Evolutionary conservation across 2,329 filamentous ascomycete species (phyloP), one percentile per base, ranked within the genome.

Genomic region (Cercospora canescens): DNA sequence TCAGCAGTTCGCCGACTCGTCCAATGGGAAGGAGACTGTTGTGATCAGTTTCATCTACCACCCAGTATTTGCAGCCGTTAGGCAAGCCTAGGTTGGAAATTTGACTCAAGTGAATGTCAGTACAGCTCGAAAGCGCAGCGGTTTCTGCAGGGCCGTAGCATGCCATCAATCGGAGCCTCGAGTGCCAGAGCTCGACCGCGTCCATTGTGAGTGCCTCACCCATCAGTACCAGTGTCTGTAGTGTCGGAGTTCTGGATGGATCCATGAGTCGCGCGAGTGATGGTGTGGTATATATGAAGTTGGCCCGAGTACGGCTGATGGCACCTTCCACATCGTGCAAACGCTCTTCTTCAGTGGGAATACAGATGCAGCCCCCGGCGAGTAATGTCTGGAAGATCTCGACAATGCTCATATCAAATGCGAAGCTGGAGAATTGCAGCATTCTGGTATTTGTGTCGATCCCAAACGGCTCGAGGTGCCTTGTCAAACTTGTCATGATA

Each of bases 321-420:
- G 45, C 21, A 26, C 45, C 12, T 21, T 50, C 45, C 21, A 50
- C 18, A 7, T 50, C 45, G 21, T 50, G 11, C 45, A 50, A 14
- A 14, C 62, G 21, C 63, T 60, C 57, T 2, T 32, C 21, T 21
- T 85, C 35, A n/a, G 21, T 66, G 30, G 48, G 71, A 62, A 58
- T 12, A 34, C 48, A 72, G 35, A 63, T 66, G 58, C 48, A 62
- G 56, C 56, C 66, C 64, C 71, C 59, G 63, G 39, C 50, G 60
- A 62, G 48, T n/a, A 72, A 54, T 3, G 65, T 55, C 4, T n/a
- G n/a, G 30, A 56, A 60, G 30, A 64, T 57, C 14, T 64, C 62
- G 3, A 18, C 14, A n/a, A 67, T 57, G 32, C 32, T 34, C 14
- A 67, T 63, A 60, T 70, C 71, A 34, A 70, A 73, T 16, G 61